Conservation (phyloP, 2,329 filamentous ascomycete species). For the Rhynchosporium secalis region DNA sequence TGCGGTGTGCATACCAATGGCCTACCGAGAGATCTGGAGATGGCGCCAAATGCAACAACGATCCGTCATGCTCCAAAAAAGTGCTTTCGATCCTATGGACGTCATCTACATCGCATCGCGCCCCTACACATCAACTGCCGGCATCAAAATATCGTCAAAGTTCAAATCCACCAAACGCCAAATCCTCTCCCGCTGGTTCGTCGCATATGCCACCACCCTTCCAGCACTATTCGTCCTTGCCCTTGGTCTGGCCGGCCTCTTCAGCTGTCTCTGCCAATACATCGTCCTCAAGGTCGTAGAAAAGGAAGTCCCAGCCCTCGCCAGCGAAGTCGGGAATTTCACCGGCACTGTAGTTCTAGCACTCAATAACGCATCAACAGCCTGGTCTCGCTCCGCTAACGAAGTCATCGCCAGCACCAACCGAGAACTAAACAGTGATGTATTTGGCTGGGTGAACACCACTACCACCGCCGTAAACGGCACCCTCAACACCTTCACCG, state of each 20-base stretch:
- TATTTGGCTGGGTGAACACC: slow-evolving; percentile 85
- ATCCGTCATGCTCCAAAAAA: slow-evolving; percentile 62
- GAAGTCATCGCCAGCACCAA: slow-evolving; percentile 59
- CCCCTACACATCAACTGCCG: slow-evolving; percentile 70
- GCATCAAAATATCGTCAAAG: slow-evolving; percentile 67
- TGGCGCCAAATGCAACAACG: slow-evolving; percentile 74
- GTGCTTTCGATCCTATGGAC: slow-evolving; percentile 78
- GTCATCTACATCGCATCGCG: slow-evolving; percentile 84
- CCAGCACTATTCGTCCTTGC: slow-evolving; percentile 69
- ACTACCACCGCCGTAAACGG: slow-evolving; percentile 80
- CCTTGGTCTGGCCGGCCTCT: slow-evolving; percentile 65
- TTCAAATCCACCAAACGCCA: slow-evolving; percentile 64
- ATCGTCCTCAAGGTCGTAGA: slow-evolving; percentile 63
- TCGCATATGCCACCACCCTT: slow-evolving; percentile 67
- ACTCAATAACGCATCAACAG: slow-evolving; percentile 62
- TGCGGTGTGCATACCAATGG: slow-evolving; percentile 75
- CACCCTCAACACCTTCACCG: slow-evolving; percentile 80
- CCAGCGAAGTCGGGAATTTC: slow-evolving; percentile 63
- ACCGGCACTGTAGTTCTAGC: slow-evolving; percentile 62
- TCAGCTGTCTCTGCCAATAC: slow-evolving; percentile 68
- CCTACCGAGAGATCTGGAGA: slow-evolving; percentile 73
- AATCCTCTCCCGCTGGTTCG: slow-evolving; percentile 62
- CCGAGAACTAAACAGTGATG: slow-evolving; percentile 74
- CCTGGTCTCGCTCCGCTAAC: slow-evolving; percentile 66
- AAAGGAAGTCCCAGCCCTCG: slow-evolving; percentile 64